Evolutionary conservation across 768 basidiomycete genomes (phyloP).

Genomic region (Postia placenta): DNA sequence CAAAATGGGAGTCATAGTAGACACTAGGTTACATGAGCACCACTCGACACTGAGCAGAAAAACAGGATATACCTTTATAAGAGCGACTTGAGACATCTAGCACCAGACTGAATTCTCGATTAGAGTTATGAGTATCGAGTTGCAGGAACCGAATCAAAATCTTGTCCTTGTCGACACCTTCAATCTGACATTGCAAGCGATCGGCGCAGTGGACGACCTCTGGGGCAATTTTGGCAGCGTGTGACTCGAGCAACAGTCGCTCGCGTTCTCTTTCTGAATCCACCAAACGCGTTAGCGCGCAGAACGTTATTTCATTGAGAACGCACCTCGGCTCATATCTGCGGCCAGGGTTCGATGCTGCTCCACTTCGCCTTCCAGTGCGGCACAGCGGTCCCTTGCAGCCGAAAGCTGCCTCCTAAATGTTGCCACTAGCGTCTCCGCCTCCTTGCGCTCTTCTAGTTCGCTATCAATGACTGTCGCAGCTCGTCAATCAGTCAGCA

Average conservation of each 20-base stretch:
- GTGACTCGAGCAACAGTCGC: conserved; percentile 43
- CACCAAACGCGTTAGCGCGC: no score
- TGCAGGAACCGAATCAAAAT: conserved; percentile 69
- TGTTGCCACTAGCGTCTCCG: conserved; percentile 51
- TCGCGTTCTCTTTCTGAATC: conserved; percentile 64
- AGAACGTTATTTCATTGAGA: neutral
- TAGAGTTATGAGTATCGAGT: conserved; percentile 51
- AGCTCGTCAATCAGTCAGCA: neutral
- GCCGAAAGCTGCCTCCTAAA: conserved; percentile 63
- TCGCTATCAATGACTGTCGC: conserved; percentile 58
- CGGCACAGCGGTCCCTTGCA: conserved; percentile 50
- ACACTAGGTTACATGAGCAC: conserved; percentile 40
- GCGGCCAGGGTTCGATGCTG: conserved; percentile 58
- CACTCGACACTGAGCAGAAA: neutral
- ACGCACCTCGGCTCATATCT: conserved; percentile 60
- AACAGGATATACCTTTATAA: conserved; percentile 55
- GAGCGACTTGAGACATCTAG: conserved; percentile 59
- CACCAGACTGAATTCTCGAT: conserved; percentile 66
- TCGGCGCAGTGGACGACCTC: conserved; percentile 56
- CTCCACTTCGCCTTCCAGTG: conserved; percentile 65
- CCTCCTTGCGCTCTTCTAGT: conserved; percentile 67
- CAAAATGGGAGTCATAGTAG: conserved; percentile 72
- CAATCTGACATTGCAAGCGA: conserved; percentile 57
- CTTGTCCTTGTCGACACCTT: conserved; percentile 69
- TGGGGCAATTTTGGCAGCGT: conserved; percentile 44